Conservation (phyloP, 2,329 filamentous ascomycete species). For the Aspergillus melleus region DNA sequence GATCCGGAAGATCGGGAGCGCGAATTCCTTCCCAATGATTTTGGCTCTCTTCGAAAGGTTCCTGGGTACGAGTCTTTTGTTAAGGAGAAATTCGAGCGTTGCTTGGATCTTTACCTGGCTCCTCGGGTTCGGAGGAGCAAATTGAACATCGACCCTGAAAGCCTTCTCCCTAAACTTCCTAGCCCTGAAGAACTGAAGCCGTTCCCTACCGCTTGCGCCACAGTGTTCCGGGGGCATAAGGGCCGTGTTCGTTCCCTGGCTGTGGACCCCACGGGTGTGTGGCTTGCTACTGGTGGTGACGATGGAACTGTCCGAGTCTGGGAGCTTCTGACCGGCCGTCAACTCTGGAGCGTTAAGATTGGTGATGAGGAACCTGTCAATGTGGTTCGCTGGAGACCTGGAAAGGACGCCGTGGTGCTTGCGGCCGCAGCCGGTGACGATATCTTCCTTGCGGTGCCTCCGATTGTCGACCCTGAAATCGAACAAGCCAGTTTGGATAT, state of each 20-base stretch:
- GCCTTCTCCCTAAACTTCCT: slow-evolving; percentile 86
- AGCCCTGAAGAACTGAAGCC: slow-evolving; percentile 90
- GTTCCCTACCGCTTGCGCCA: slow-evolving; percentile 87
- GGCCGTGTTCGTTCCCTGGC: slow-evolving; percentile 82
- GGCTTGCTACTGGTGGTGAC: slow-evolving; percentile 87
- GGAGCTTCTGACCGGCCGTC: slow-evolving; percentile 81
- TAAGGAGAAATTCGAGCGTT: slow-evolving; percentile 95
- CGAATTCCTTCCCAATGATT: slow-evolving; percentile 81
- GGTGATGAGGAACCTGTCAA: slow-evolving; percentile 78
- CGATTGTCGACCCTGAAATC: slow-evolving; percentile 68
- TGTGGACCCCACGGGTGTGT: slow-evolving; percentile 81
- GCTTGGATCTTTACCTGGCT: slow-evolving; percentile 91
- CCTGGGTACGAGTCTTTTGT: slow-evolving; percentile 88
- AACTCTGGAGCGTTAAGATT: slow-evolving; percentile 81
- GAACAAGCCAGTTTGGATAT: slow-evolving; percentile 74
- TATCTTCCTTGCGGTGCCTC: slow-evolving; percentile 79
- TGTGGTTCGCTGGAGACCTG: slow-evolving; percentile 85
- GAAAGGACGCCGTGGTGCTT: slow-evolving; percentile 75
- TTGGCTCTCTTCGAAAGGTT: slow-evolving; percentile 82
- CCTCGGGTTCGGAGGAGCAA: slow-evolving; percentile 89
- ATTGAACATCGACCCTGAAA: slow-evolving; percentile 94
- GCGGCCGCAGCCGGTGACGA: slow-evolving; percentile 82
- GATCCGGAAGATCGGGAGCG: slow-evolving; percentile 90
- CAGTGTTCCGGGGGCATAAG: slow-evolving; percentile 83
- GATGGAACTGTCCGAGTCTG: slow-evolving; percentile 91